phyloP scores from a whole-genome alignment of 176 grass and related monocot species.

The Triticum dicoccoides region DNA sequence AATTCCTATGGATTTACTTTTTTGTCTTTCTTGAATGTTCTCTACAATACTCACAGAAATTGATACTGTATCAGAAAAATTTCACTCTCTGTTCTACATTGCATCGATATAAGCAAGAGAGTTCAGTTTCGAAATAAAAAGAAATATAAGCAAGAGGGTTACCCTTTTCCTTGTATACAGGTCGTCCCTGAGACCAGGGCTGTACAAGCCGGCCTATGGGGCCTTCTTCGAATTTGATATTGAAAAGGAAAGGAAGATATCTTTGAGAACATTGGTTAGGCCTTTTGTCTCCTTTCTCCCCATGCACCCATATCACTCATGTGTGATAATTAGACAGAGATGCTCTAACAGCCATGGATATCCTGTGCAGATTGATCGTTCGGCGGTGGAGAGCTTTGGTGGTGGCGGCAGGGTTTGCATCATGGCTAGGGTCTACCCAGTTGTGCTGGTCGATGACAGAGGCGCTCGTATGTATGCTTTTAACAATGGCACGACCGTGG shows the following conservation, averaged over 20 bases:
- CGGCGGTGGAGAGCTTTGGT: constrained; percentile 2
- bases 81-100: background rate
- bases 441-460: background rate
- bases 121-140: too few species aligned
- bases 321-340: background rate
- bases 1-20: background rate
- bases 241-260: background rate
- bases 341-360: background rate
- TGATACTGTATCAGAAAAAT: background rate
- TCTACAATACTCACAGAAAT: background rate
- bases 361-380: background rate
- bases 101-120: background rate
- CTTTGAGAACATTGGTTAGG: constrained; percentile 18
- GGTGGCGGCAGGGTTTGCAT: background rate
- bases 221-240: background rate
- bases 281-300: background rate
- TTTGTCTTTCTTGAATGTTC: background rate
- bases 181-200: background rate
- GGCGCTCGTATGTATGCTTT: background rate
- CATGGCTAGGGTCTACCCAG: background rate
- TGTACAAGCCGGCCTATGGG: background rate
- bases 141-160: background rate
- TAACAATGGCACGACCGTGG: background rate
- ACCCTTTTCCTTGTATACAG: background rate
- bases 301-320: background rate